phyloP scores from a whole-genome alignment of 495 filamentous ascomycete species.

The Penicillium canariense region DNA sequence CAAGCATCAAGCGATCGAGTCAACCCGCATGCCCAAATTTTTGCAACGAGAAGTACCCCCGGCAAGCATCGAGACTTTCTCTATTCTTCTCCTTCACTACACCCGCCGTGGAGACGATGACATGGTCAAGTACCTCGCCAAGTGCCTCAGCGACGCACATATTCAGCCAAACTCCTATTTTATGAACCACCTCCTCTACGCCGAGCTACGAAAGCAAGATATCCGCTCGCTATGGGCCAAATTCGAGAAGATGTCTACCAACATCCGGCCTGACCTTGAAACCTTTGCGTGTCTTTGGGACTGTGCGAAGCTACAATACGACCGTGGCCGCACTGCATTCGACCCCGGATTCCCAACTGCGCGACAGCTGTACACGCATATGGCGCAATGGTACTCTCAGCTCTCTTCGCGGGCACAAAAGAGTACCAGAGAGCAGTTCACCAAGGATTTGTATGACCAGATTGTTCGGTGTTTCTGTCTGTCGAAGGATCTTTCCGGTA shows the following conservation, averaged over 20 bases:
- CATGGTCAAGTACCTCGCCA: slow-evolving; percentile 55
- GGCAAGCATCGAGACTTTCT: slow-evolving; percentile 77
- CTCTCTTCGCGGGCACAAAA: slow-evolving; percentile 29
- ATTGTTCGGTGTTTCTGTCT: slow-evolving; percentile 57
- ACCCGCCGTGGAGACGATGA: slow-evolving; percentile 55
- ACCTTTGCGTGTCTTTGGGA: slow-evolving; percentile 71
- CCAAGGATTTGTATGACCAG: slow-evolving; percentile 53
- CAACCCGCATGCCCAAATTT: slow-evolving; percentile 32
- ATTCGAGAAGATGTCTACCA: slow-evolving; percentile 49
- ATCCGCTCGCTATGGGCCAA: slow-evolving; percentile 53
- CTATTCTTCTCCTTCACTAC: slow-evolving; percentile 70
- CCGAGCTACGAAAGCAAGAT: slow-evolving; percentile 52
- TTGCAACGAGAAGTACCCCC: slow-evolving; percentile 44
- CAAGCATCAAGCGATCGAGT: slow-evolving; percentile 12
- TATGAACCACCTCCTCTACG: slow-evolving; percentile 71
- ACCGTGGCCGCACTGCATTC: slow-evolving; percentile 39
- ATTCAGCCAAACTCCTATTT: slow-evolving; percentile 66
- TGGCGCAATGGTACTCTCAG: slow-evolving; percentile 53
- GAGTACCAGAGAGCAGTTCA: slow-evolving; percentile 36
- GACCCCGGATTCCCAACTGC: slow-evolving; percentile 40
- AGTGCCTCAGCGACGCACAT: slow-evolving; percentile 54
- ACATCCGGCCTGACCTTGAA: slow-evolving; percentile 59
- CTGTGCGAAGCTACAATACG: slow-evolving; percentile 52
- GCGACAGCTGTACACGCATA: slow-evolving; percentile 58
- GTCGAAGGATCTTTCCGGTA: slow-evolving; percentile 54